Conservation (phyloP, 2,329 filamentous ascomycete species). For the Xylaria sp. region DNA sequence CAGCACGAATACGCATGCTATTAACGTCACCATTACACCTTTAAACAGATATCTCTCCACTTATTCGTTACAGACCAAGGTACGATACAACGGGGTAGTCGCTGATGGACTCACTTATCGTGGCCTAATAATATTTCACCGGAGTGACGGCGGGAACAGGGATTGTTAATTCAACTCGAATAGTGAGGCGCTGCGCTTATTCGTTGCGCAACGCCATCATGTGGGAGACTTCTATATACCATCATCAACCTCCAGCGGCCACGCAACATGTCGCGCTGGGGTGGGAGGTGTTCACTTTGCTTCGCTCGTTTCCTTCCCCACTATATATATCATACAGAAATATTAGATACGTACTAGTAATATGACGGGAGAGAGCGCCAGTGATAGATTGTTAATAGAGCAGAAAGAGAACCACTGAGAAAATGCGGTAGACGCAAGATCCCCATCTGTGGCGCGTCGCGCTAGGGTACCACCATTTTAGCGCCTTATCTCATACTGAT, state of each 20-base stretch:
- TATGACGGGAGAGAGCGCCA: conserved; percentile 6
- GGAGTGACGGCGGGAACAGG: too few species aligned
- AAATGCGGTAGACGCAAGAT: not conserved
- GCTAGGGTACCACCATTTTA: not conserved
- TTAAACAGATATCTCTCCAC: too few species aligned
- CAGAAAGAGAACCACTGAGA: not conserved
- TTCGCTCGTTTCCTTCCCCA: not conserved
- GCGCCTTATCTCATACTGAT: not conserved
- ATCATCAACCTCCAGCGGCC: not conserved
- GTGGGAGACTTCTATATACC: not conserved
- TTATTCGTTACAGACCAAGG: not conserved
- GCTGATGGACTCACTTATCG: not conserved
- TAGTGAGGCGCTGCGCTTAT: not conserved
- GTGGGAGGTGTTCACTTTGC: not conserved
- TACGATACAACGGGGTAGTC: not conserved
- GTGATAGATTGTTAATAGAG: conserved; percentile 9
- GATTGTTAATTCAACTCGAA: not conserved
- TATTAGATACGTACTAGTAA: conserved; percentile 20
- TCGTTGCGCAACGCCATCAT: not conserved
- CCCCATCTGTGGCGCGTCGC: not conserved
- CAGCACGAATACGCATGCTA: too few species aligned
- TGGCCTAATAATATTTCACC: not conserved
- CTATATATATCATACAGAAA: conserved; percentile 22
- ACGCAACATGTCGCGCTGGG: not conserved
- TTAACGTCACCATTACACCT: too few species aligned